Evolutionary conservation across 106 monocot genomes (phyloP), one percentile per base, ranked within the genome.

Genomic region (Acorus calamus): DNA sequence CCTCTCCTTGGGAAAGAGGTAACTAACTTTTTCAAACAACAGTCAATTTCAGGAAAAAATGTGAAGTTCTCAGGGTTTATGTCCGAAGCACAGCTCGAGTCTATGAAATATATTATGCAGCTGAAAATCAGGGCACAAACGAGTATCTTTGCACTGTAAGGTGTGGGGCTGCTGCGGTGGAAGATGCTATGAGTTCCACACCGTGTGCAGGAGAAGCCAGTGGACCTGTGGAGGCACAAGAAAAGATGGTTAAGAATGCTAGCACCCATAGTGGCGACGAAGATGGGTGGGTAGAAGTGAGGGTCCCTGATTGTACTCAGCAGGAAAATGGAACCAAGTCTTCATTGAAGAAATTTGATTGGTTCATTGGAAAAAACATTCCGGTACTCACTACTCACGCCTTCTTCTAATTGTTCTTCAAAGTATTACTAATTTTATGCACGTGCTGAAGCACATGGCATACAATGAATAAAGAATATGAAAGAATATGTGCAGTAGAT

Each of bases 91-190:
- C 84, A 47, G 89, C 87, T 12, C 56, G 82, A 59, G 65, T 82
- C 41, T 94, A 73, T 76, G 94, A 94, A 64, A 70, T 94, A 76
- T 94, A 94, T 62, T 84, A 72, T 66, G 66, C 80, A 57, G 44
- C 62, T 60, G 68, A 89, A 56, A 8, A 72, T 3, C 11, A 74
- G 51, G 59, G 50, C 53, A 72, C 53, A 45, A 84, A 79, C 48
- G 90, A 90, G 51, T 94, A 94, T 56, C 71, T 94, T 5, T 87
- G 84, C 63, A 94, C 90, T 53, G 87, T 94, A 52, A 83, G 72
- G 3, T 94, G 94, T 74, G 84, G 89, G 28, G 63, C 74, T 60
- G 60, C 74, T 65, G 67, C 53, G 53, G 56, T 65, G 14, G 73
- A 71, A 70, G 47, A 11, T 55, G 70, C 44, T 2, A 62, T 52